A percentile compares a stretch with the other conserved stretches of the same genome.
Evolutionary conservation across 345 rosid species (phyloP).

Genomic region (Reutealis trisperma): DNA sequence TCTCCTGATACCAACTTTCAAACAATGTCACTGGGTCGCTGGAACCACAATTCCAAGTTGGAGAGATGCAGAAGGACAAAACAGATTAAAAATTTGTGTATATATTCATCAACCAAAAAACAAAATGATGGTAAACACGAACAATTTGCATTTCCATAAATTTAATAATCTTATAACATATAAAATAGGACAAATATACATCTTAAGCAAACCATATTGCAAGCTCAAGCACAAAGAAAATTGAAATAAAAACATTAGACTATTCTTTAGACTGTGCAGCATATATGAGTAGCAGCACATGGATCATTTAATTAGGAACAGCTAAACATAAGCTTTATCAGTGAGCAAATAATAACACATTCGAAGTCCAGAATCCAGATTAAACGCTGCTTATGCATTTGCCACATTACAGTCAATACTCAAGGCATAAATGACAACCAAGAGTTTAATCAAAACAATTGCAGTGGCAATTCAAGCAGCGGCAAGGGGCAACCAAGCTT

Average conservation of each 20-base stretch:
- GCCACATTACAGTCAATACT: not conserved
- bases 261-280: not conserved
- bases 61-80: slow-evolving; percentile 50
- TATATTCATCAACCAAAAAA: not conserved
- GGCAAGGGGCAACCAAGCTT: not conserved
- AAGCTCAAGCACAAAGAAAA: not conserved
- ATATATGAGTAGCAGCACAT: not conserved
- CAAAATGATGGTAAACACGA: not conserved
- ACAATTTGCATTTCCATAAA: not conserved
- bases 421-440: not conserved
- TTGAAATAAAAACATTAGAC: not conserved
- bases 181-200: not conserved
- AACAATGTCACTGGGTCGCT: slow-evolving; percentile 91
- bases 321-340: not conserved
- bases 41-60: slow-evolving; percentile 92
- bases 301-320: not conserved
- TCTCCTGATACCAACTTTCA: slow-evolving; percentile 84
- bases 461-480: not conserved
- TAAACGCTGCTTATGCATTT: not conserved
- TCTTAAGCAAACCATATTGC: not conserved
- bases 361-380: not conserved
- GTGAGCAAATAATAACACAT: not conserved
- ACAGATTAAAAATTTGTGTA: not conserved
- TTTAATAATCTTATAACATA: not conserved
- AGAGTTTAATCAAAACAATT: not conserved